A percentile compares a stretch with the other conserved stretches of the same genome.
Conservation (phyloP, 805 yeast species). For the Starmerella vaccinii region DNA sequence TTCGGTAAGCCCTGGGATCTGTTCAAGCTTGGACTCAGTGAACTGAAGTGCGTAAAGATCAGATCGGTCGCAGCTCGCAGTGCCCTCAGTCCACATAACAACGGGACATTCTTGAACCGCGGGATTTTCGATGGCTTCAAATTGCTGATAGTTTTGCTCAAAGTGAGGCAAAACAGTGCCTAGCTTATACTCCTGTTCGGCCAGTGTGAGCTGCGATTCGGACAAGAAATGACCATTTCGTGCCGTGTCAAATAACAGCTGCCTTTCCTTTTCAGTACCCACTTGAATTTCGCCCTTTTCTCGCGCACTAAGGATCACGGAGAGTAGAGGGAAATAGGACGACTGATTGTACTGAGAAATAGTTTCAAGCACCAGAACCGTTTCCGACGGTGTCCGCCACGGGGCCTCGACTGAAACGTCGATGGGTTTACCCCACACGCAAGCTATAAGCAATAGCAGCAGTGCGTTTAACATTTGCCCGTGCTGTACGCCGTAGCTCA, state of each 20-base stretch:
- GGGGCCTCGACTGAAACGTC: slow-evolving; percentile 16
- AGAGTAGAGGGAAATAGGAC: slow-evolving; percentile 31
- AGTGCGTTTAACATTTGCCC: not conserved
- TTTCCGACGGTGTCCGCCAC: slow-evolving; percentile 9
- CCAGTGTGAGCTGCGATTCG: slow-evolving; percentile 17
- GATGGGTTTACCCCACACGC: slow-evolving; percentile 13
- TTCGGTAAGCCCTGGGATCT: slow-evolving; percentile 27
- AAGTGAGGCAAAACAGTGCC: slow-evolving; percentile 51
- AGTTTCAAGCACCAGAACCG: slow-evolving; percentile 25
- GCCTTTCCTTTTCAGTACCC: slow-evolving; percentile 19
- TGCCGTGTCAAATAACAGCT: slow-evolving; percentile 22
- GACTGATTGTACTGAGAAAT: slow-evolving; percentile 28
- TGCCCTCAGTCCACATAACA: slow-evolving; percentile 46
- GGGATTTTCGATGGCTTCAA: slow-evolving; percentile 31
- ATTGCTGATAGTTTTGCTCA: slow-evolving; percentile 52
- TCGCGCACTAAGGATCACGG: slow-evolving; percentile 21
- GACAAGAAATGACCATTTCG: slow-evolving; percentile 16
- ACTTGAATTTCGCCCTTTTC: slow-evolving; percentile 17
- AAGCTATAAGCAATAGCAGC: not conserved
- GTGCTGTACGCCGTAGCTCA: too few species aligned
- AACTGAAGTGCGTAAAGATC: slow-evolving; percentile 68
- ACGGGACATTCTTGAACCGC: slow-evolving; percentile 31
- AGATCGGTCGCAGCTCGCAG: slow-evolving; percentile 52
- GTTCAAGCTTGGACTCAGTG: slow-evolving; percentile 22
- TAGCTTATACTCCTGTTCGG: slow-evolving; percentile 39